Evolutionary conservation across 1,284 basidiomycete genomes (phyloP).

Genomic region (Pulveroboletus sp.): DNA sequence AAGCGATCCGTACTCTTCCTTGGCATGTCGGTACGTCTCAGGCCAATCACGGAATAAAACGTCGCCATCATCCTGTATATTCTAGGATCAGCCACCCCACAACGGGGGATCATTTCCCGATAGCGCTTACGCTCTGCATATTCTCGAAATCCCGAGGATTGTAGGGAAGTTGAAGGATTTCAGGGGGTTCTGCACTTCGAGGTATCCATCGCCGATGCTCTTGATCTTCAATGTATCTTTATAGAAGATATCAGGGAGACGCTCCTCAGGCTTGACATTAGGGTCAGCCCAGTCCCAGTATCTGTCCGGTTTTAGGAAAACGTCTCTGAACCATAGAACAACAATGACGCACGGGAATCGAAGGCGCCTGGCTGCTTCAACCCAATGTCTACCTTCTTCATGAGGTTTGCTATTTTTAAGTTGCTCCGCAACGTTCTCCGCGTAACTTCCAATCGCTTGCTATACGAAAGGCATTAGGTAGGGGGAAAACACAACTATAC

Average conservation of each 20-base stretch:
- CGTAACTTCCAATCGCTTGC: constrained; percentile 31
- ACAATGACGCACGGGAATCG: constrained; percentile 27
- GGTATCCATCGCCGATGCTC: not conserved
- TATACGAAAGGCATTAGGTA: not conserved
- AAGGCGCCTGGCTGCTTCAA: constrained; percentile 19
- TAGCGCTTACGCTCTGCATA: constrained; percentile 8
- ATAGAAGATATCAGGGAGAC: constrained; percentile 24
- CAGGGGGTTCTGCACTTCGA: constrained; percentile 24
- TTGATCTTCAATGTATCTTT: constrained; percentile 10
- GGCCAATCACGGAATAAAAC: constrained; percentile 24
- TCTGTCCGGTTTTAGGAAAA: constrained; percentile 12
- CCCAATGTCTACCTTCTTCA: constrained; percentile 22
- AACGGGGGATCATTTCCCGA: not conserved
- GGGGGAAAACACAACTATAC: not conserved
- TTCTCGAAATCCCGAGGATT: constrained; percentile 26
- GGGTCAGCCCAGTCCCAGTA: constrained; percentile 32
- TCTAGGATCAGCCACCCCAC: not conserved
- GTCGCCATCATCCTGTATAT: constrained; percentile 3
- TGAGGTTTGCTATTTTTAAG: constrained; percentile 23
- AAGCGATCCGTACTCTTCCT: not conserved
- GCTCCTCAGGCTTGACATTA: constrained; percentile 21
- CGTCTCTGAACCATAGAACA: not conserved
- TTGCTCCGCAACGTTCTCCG: constrained; percentile 25
- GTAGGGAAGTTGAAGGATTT: constrained; percentile 19
- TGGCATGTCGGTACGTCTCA: constrained; percentile 19